Percentiles rank a stretch among this genome's conserved stretches.
Conservation (phyloP, 306 rosid genomes). For the Cucumis hystrix region DNA sequence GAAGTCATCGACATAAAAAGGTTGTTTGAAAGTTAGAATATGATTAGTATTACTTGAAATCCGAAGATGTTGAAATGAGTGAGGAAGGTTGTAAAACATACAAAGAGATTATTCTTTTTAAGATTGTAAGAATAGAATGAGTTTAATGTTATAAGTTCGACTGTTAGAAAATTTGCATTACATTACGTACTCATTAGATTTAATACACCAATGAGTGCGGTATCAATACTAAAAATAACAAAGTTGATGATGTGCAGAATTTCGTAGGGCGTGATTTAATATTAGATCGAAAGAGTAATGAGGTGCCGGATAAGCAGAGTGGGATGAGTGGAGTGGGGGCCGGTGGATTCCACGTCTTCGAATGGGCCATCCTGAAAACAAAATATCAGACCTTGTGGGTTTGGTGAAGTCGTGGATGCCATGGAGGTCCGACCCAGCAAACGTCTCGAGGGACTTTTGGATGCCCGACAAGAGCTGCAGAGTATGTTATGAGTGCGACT, state of each 20-base stretch:
- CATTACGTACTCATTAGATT: too few relatives aligned
- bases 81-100: too few relatives aligned
- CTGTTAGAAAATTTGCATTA: too few relatives aligned
- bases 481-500: constrained; percentile 89
- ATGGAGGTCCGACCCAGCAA: constrained; percentile 54
- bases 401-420: constrained; percentile 63
- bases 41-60: too few relatives aligned
- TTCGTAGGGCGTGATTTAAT: background rate
- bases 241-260: background rate
- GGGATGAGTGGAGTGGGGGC: background rate
- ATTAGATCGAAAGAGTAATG: background rate
- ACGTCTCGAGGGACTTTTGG: constrained; percentile 82
- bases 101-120: too few relatives aligned
- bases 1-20: too few relatives aligned
- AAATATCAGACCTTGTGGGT: constrained; percentile 40
- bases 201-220: too few relatives aligned
- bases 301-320: background rate
- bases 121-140: too few relatives aligned
- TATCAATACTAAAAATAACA: too few relatives aligned
- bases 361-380: constrained; percentile 54
- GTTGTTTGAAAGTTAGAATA: too few relatives aligned
- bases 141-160: too few relatives aligned
- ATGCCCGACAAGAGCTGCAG: constrained; percentile 88
- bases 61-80: too few relatives aligned
- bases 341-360: constrained; percentile 4